Base-by-base conservation (phyloP, 495 filamentous ascomycete species). In the Podospora conica region DNA sequence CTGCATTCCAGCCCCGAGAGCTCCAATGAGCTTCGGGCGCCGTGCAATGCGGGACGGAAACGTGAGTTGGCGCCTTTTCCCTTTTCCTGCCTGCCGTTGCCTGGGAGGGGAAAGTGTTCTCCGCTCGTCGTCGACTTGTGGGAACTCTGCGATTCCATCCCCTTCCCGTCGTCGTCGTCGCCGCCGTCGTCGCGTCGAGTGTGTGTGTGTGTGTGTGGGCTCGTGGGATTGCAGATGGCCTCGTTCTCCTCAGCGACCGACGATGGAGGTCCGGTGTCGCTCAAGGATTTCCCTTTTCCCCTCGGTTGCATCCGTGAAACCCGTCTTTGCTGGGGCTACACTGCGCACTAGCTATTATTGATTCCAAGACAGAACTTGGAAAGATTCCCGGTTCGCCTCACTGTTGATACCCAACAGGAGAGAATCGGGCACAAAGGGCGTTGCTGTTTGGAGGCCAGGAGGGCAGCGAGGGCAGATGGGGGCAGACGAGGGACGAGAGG, bases 341-440 rank as follows among this genome's bases (percentile, higher is more conserved):
- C 40, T 48, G 18, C 15, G 40, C 40, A 48, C 18, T 27, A 2
- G 6, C 40, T 48, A 18, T 15, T 18, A 48, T 48, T 7, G 40
- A 9, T 48, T 48, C 40, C 40, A 48, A 48, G 40, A 48, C 40
- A 48, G 12, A 11, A n/a, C 40, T 18, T 48, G 40, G 18, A 48
- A 48, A 48, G 40, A 48, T 48, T 48, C 40, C 40, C 40, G 40
- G 40, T 57, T 28, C 22, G 55, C 66, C 23, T 65, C 53, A 27
- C 59, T 59, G 61, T 76, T 75, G 75, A 40, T 76, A 75, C 75
- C 75, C 73, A 76, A 48, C 40, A 76, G 65, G 61, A 18, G 64
- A 66, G 33, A 66, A 65, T 76, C 73, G 71, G 75, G 75, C 73
- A 76, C 61, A 60, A 75, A 76, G 33, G 33, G 7, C n/a, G n/a